Evolutionary conservation across 2,329 filamentous ascomycete species (phyloP).

Genomic region (Trichoderma sp.): DNA sequence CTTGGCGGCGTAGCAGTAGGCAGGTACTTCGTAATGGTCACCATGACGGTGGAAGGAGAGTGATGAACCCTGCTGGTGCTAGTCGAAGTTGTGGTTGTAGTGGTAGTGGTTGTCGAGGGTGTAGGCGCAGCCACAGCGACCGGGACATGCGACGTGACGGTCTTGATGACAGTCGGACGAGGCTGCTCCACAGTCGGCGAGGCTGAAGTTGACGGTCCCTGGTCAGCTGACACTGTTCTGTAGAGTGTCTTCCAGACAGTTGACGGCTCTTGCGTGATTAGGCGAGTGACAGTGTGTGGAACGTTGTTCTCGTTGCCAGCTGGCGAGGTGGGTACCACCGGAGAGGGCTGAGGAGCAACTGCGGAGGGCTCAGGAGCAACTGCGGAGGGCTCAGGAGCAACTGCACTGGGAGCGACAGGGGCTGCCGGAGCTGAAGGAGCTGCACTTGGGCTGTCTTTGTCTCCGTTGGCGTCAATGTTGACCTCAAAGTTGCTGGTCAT

Average conservation of each 20-base stretch:
- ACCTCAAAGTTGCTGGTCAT: constrained; percentile 47
- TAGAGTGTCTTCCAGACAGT: constrained; percentile 20
- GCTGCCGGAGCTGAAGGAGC: background rate
- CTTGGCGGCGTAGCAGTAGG: background rate
- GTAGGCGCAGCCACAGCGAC: background rate
- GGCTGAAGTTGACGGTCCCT: background rate
- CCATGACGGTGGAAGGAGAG: background rate
- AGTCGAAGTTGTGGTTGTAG: background rate
- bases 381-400: background rate
- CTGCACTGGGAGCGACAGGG: constrained; percentile 1
- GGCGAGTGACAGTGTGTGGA: constrained; percentile 27
- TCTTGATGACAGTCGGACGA: background rate
- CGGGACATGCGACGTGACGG: background rate
- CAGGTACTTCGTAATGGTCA: constrained; percentile 1
- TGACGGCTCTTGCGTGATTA: constrained; percentile 28
- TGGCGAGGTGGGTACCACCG: constrained; percentile 22
- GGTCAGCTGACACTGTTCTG: constrained; percentile 16
- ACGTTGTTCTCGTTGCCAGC: background rate
- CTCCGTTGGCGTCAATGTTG: constrained; percentile 31
- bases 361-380: background rate
- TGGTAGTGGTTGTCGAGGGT: background rate
- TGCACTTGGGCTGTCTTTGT: constrained; percentile 21
- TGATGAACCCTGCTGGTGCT: background rate
- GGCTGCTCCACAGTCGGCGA: background rate
- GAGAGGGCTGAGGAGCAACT: constrained; percentile 22